A percentile compares a stretch with the other conserved stretches of the same genome.
These are phyloP conservation scores for Leccinum huronense DNA, from an alignment of 1,284 basidiomycete genomes.

Conservation along the genomic window DNA sequence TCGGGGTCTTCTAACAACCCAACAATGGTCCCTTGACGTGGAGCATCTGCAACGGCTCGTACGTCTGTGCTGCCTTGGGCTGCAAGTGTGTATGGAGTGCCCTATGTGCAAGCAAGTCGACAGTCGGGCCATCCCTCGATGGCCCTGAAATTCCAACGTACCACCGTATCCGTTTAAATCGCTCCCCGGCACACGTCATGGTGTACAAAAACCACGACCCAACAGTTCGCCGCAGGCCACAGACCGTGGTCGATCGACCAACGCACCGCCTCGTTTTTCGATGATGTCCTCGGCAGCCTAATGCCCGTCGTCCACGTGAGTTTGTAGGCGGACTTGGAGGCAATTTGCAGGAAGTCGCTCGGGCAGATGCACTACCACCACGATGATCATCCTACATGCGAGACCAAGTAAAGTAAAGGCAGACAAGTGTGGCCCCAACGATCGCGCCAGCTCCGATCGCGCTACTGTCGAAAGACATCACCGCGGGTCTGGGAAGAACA, in stretches of 20 bases:
- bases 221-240: slow-evolving; percentile 12
- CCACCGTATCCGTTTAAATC: slow-evolving; percentile 13
- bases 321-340: slow-evolving; percentile 15
- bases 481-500: neutral
- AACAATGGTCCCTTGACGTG: slow-evolving; percentile 2
- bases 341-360: neutral
- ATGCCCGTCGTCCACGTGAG: neutral
- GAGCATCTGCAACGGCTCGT: slow-evolving; percentile 5
- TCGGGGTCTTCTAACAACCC: slow-evolving; percentile 10
- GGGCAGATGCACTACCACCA: neutral
- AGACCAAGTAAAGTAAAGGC: slow-evolving; percentile 4
- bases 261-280: slow-evolving; percentile 9
- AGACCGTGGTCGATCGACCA: slow-evolving; percentile 11
- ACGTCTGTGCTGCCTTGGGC: slow-evolving; percentile 7
- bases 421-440: slow-evolving; percentile 1
- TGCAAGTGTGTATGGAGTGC: slow-evolving; percentile 15
- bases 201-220: slow-evolving; percentile 10
- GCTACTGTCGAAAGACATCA: slow-evolving; percentile 3
- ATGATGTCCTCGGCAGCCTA: slow-evolving; percentile 21
- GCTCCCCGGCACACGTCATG: slow-evolving; percentile 5
- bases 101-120: slow-evolving; percentile 4
- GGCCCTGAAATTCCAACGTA: neutral
- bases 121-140: neutral
- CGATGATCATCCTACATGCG: neutral
- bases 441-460: neutral